Evolutionary conservation across 176 grass and related monocot species (phyloP), one percentile per base, ranked within the genome.

Genomic region (Triticum timopheevii): DNA sequence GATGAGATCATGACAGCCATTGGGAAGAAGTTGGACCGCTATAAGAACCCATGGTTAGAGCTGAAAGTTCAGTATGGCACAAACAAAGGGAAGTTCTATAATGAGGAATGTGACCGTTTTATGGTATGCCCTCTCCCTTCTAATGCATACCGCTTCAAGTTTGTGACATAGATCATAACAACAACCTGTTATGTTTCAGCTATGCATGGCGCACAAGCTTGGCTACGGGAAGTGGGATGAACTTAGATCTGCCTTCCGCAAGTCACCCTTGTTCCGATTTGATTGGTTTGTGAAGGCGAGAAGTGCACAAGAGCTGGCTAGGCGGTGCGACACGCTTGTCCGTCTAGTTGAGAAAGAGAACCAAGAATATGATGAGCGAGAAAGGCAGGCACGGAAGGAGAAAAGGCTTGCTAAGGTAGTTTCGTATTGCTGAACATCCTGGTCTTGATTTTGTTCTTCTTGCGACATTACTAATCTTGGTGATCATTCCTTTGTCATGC

Each of bases 211-310:
- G 68, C 97, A 99, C 89, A 99, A 99, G 62, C 94, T 96, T 87
- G 97, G 97, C 19, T 99, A 99, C 30, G 97, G 97, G 65, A 92
- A 93, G 25, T 99, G 97, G 97, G 97, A 99, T 83, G 97, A 96
- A 80, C 90, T 99, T 66, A 99, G 96, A 92, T 90, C 94, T 65
- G 97, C 97, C 10, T 99, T 96, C 36, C 92, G 97, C 31, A 96
- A 82, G 71, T 99, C 97, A 17, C 92, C 94, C 13, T 88, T 96
- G 84, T 99, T 99, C 59, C 92, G 97, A 13, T 99, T 99, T n/a
- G 97, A 99, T 73, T 99, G 97, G 97, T 99, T 99, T 91, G 97
- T 99, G 71, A 99, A 99, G 80, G 96, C 97, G 0, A 95, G 97
- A 28, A 99, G 94, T 64, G 89, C 90, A 10, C 97, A 99, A 87